Evolutionary conservation across 306 rosid genomes (phyloP), one percentile per base, ranked within the genome.

Genomic region (Cicer pinnatifidum): DNA sequence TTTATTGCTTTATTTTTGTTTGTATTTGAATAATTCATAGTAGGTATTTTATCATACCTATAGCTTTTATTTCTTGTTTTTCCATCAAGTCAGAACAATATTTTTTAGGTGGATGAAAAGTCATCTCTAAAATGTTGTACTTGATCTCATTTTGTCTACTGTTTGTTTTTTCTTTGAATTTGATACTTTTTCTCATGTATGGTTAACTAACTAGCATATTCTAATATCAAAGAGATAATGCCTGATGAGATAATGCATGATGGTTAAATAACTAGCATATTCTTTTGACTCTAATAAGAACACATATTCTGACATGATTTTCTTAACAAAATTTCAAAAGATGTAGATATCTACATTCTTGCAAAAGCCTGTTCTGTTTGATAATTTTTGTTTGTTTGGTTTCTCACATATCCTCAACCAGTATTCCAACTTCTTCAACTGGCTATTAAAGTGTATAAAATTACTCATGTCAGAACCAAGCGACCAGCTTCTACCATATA

Each of bases 391-490:
- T 69, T 54, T 39, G 45, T 41, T 72, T 77, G 50, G 46, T 75
- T 80, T 71, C 60, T 74, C 46, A 51, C 62, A 10, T 76, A 66
- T 73, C 53, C 82, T 82, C 13, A 58, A 54, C 69, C 97, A 93
- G 98, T 89, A 88, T 82, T 91, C 94, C 12, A 93, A 93, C 78
- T 89, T 93, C 89, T 93, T 91, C 91, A 91, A 93, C 83, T 93
- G 98, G 98, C 98, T 93, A 71, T 73, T 91, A 67, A 90, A 87
- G 85, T 91, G 94, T 84, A 91, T 91, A 82, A 91, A 87, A 81
- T 71, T 93, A 52, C 97, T 93, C 46, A 87, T 86, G 90, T 87
- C 96, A 40, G 98, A 91, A 82, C 98, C 97, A 38, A 91, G 98
- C 23, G 97, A 93, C 86, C 98, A 91, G 82, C 96, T 89, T 86